These are phyloP conservation scores for Herpetomonas samuelpessoai DNA, from an alignment of 208 protist species.

Conservation along the genomic window DNA sequence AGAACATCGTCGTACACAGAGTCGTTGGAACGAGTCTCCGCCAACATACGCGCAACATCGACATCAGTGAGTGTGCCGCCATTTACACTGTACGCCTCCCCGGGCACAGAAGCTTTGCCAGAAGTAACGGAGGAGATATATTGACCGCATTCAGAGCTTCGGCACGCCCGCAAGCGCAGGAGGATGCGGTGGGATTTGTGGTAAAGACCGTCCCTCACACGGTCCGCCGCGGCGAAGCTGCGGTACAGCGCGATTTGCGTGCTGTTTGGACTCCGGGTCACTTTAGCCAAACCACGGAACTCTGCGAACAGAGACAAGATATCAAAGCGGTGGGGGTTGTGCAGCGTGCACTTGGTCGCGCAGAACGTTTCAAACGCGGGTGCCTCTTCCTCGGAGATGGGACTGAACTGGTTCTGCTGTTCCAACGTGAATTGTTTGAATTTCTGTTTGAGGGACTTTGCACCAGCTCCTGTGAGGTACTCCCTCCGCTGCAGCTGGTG, in stretches of 20 bases:
- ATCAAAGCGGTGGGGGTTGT: slow-evolving; percentile 49
- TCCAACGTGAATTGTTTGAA: slow-evolving; percentile 34
- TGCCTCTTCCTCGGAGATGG: slow-evolving; percentile 60
- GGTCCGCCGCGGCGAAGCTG: slow-evolving; percentile 43
- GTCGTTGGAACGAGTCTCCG: slow-evolving; percentile 42
- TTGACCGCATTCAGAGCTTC: slow-evolving; percentile 66
- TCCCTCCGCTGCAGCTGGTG: slow-evolving; percentile 25
- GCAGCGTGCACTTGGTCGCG: slow-evolving; percentile 39
- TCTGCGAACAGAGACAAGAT: slow-evolving; percentile 60
- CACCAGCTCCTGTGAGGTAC: slow-evolving; percentile 18
- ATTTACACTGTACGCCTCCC: slow-evolving; percentile 48
- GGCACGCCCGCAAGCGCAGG: slow-evolving; percentile 20
- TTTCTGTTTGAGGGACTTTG: slow-evolving; percentile 19
- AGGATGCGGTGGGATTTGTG: slow-evolving; percentile 51
- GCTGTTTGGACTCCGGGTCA: slow-evolving; percentile 11
- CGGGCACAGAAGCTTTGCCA: slow-evolving; percentile 11
- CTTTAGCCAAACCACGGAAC: slow-evolving; percentile 47
- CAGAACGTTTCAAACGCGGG: slow-evolving; percentile 70
- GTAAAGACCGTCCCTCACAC: slow-evolving; percentile 58
- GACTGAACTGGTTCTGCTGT: slow-evolving; percentile 43
- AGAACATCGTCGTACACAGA: slow-evolving; percentile 85
- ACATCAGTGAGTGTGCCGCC: slow-evolving; percentile 39
- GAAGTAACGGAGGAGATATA: slow-evolving; percentile 21
- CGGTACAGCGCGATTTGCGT: slow-evolving; percentile 31
- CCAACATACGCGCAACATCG: slow-evolving; percentile 50